phyloP scores from a whole-genome alignment of 257 asterid genomes.

The Galeopsis tetrahit region DNA sequence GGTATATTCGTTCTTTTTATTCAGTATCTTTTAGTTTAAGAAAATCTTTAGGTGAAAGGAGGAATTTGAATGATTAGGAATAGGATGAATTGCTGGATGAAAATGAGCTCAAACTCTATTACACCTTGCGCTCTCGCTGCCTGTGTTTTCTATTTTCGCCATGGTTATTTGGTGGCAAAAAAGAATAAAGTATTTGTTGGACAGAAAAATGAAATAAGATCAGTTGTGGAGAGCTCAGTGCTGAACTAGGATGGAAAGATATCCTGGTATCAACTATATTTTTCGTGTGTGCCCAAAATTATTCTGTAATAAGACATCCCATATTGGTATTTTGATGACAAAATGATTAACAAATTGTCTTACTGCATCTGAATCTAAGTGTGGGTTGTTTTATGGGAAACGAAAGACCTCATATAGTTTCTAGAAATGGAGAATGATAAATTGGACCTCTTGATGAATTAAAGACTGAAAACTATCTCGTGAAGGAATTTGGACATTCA shows the following conservation, averaged over 20 bases:
- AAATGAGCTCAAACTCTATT: slow-evolving; percentile 24
- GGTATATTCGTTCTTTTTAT: background rate
- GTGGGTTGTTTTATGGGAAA: background rate
- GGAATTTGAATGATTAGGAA: slow-evolving; percentile 17
- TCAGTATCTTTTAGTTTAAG: slow-evolving; percentile 14
- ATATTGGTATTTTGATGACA: slow-evolving; percentile 14
- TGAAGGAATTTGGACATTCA: slow-evolving; percentile 4
- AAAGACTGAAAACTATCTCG: slow-evolving; percentile 8
- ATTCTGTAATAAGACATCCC: background rate
- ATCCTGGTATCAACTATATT: background rate
- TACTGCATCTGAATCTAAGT: slow-evolving; percentile 20
- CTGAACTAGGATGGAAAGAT: slow-evolving; percentile 22
- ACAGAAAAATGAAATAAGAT: background rate
- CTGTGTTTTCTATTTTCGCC: background rate
- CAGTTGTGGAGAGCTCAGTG: slow-evolving; percentile 20
- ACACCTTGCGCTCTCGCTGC: background rate
- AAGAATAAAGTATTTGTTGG: slow-evolving; percentile 8
- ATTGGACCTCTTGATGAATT: slow-evolving; percentile 1
- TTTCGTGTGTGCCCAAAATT: background rate
- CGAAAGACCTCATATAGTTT: background rate
- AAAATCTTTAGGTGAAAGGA: slow-evolving; percentile 26
- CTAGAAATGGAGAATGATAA: slow-evolving; percentile 18
- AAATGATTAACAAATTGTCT: background rate
- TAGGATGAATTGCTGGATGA: slow-evolving; percentile 9
- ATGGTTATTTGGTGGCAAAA: background rate